Conservation (phyloP, 2,329 filamentous ascomycete genomes). For the Raffaelea albimanens region DNA sequence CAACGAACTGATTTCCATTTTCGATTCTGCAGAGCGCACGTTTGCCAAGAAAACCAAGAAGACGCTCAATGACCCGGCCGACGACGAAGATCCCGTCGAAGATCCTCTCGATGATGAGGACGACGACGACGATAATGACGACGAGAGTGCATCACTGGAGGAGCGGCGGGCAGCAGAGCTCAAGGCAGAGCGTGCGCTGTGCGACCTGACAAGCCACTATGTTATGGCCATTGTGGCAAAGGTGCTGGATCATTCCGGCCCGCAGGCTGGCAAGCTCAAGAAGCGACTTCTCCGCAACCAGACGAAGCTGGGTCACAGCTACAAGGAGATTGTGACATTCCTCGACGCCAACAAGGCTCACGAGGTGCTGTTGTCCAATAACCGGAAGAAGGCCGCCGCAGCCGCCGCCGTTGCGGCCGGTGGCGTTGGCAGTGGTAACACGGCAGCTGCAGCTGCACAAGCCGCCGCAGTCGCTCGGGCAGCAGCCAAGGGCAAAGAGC, state of each 20-base stretch:
- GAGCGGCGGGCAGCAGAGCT: slow-evolving; percentile 57
- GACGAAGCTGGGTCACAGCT: slow-evolving; percentile 71
- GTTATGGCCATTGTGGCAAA: slow-evolving; percentile 70
- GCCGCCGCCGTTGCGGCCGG: slow-evolving; percentile 24
- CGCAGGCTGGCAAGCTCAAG: slow-evolving; percentile 53
- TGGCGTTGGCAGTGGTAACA: slow-evolving; percentile 17
- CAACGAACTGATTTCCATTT: slow-evolving; percentile 65
- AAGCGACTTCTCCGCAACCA: slow-evolving; percentile 71
- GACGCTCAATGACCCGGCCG: slow-evolving; percentile 52
- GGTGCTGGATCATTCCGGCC: slow-evolving; percentile 57
- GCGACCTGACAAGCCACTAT: slow-evolving; percentile 75
- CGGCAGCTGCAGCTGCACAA: slow-evolving; percentile 8
- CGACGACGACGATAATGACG: slow-evolving; percentile 52
- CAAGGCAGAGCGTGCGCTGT: slow-evolving; percentile 75
- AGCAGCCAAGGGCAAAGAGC: not conserved
- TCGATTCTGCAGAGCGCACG: slow-evolving; percentile 64
- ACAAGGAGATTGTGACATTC: slow-evolving; percentile 72
- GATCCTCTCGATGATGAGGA: slow-evolving; percentile 58
- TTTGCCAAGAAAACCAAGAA: slow-evolving; percentile 63
- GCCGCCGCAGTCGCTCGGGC: not conserved
- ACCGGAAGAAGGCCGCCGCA: slow-evolving; percentile 29
- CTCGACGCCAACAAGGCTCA: slow-evolving; percentile 61
- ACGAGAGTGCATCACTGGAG: slow-evolving; percentile 44
- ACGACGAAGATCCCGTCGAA: slow-evolving; percentile 65
- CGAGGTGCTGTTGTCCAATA: slow-evolving; percentile 24